Percentiles rank a stretch among this genome's conserved stretches.
Evolutionary conservation across 306 rosid genomes (phyloP).

Genomic region (Heteromeles arbutifolia): DNA sequence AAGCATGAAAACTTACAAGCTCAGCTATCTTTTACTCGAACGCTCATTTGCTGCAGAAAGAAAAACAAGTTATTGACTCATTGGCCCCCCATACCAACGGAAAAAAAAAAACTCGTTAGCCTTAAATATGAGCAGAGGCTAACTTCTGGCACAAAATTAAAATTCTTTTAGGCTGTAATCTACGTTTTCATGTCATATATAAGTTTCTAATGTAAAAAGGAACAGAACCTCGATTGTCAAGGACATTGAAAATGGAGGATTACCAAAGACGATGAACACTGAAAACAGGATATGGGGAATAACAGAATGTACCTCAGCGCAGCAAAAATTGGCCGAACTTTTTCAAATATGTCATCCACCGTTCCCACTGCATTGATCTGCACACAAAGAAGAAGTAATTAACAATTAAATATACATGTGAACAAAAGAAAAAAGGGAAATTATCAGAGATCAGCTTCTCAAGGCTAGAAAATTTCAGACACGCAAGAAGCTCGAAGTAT

Average conservation of each 20-base stretch:
- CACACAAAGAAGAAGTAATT: neutral
- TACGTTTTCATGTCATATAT: neutral
- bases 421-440: neutral
- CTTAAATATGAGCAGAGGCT: neutral
- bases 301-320: constrained; percentile 42
- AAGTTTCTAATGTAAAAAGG: neutral
- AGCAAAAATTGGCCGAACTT: constrained; percentile 66
- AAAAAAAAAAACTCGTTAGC: constrained; percentile 7
- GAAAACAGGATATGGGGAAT: neutral
- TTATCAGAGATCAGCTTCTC: neutral
- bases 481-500: neutral
- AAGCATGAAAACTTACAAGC: constrained; percentile 13
- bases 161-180: neutral
- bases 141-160: neutral
- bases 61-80: constrained; percentile 4
- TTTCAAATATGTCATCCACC: constrained; percentile 75
- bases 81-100: neutral
- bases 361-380: constrained; percentile 89
- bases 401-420: neutral
- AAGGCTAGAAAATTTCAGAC: constrained; percentile 2
- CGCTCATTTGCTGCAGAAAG: constrained; percentile 36
- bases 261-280: neutral
- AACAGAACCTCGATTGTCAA: neutral
- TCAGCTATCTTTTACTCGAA: constrained; percentile 10
- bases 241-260: neutral